A percentile compares a stretch with the other conserved stretches of the same genome.
These are phyloP conservation scores for Irpex sp. DNA, from an alignment of 1,284 basidiomycete genomes.

Conservation along the genomic window DNA sequence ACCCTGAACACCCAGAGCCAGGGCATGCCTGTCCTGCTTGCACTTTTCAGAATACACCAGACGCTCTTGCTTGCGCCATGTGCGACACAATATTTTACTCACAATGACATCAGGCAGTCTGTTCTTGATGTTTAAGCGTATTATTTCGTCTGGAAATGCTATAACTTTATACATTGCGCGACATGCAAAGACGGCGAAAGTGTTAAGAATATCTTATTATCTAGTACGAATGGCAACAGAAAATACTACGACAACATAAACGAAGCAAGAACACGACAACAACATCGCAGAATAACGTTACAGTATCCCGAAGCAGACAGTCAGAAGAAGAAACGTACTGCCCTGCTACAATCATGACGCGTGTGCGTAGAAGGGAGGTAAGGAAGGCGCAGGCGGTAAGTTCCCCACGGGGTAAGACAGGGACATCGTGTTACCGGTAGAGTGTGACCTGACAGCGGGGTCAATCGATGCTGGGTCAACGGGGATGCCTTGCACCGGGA, in stretches of 20 bases:
- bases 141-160: conserved; percentile 5
- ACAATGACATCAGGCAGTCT: neutral
- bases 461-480: conserved; percentile 17
- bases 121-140: neutral
- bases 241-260: conserved; percentile 12
- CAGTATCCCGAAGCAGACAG: neutral
- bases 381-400: conserved; percentile 1
- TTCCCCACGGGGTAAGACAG: conserved; percentile 1
- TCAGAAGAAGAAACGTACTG: conserved; percentile 2
- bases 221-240: conserved; percentile 8
- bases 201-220: conserved; percentile 13
- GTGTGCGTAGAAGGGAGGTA: conserved; percentile 15
- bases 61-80: conserved; percentile 22
- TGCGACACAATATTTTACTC: conserved; percentile 22
- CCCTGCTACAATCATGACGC: conserved; percentile 5
- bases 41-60: conserved; percentile 25
- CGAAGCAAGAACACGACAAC: conserved; percentile 2
- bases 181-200: conserved; percentile 11
- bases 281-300: conserved; percentile 1
- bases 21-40: conserved; percentile 25
- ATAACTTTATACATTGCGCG: conserved; percentile 10
- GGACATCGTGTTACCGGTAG: conserved; percentile 18
- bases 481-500: neutral
- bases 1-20: neutral
- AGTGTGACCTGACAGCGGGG: conserved; percentile 19